Base-by-base conservation (phyloP, 345 rosid genomes). In the Schrenkiella parvula region DNA sequence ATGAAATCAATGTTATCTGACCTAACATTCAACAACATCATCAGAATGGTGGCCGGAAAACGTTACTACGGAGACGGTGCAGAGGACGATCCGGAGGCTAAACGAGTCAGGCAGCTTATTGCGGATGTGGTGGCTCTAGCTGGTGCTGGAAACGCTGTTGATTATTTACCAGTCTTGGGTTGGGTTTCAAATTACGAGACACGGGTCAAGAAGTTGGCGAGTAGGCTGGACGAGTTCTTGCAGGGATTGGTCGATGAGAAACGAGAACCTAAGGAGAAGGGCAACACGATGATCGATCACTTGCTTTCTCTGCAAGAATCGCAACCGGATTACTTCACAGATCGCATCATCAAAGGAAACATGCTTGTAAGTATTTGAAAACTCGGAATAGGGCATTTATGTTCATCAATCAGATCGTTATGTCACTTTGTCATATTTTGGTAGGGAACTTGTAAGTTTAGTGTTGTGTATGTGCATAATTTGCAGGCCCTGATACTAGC, bases 161-260 rank as follows among this genome's bases (percentile, higher is more conserved):
- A 89, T 72, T 84, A 71, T 61, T 43, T 87, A 34, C 87, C 92
- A 0, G 1, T 82, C 1, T 13, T 87, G 74, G 51, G 48, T 14
- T 84, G 81, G 86, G 3, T 80, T 41, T 75, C 77, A 21, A 6
- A 55, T 42, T 68, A 15, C 41, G 73, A 70, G 70, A 82, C 68
- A 60, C 82, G 66, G 23, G 2, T 72, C n/a, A 47, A 10, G 46
- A 21, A 34, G 10, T n/a, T 89, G 0, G 74, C 64, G 0, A 7
- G 55, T 54, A 73, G 52, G 25, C 10, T 64, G 2, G 90, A 89
- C 47, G 29, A 21, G 26, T 81, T 89, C 55, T 54, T 75, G 56
- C 90, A 86, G 21, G 73, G 77, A 1, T 39, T 87, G 53, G 51
- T 89, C n/a, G 88, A 89, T 57, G 83, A 83, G 35, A 66, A 64